Conservation (phyloP, 2,329 filamentous ascomycete genomes). For the Pseudogymnoascus sp. region DNA sequence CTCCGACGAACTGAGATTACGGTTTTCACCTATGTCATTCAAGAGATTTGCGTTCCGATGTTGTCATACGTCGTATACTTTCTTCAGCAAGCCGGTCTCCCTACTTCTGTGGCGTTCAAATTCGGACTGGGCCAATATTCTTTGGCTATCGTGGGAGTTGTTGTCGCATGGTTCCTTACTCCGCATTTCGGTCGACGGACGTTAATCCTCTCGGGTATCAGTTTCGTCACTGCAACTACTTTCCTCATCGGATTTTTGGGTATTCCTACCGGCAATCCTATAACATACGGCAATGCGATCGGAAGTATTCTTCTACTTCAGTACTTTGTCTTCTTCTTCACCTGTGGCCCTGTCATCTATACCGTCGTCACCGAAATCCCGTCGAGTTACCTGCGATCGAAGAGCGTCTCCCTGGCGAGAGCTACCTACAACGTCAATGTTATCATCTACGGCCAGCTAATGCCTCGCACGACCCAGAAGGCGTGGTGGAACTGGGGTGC, state of each 20-base stretch:
- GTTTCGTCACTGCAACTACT: constrained; percentile 18
- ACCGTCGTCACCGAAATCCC: constrained; percentile 35
- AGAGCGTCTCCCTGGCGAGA: constrained; percentile 33
- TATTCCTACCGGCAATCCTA: constrained; percentile 14
- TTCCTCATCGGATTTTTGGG: constrained; percentile 21
- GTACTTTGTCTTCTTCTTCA: constrained; percentile 34
- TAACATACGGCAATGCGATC: constrained; percentile 19
- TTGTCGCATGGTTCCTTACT: constrained; percentile 21
- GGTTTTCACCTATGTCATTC: neutral
- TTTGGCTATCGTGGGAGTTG: constrained; percentile 37
- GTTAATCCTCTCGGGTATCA: constrained; percentile 18
- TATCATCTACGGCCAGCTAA: constrained; percentile 26
- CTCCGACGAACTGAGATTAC: constrained; percentile 42
- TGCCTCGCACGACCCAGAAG: constrained; percentile 22
- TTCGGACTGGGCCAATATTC: constrained; percentile 41
- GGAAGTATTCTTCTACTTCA: constrained; percentile 33
- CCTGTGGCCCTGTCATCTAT: constrained; percentile 35
- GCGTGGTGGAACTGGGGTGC: constrained; percentile 29
- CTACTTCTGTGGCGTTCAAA: constrained; percentile 39
- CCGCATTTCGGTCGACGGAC: constrained; percentile 20
- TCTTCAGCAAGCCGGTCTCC: constrained; percentile 46
- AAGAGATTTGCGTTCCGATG: constrained; percentile 43
- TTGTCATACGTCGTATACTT: constrained; percentile 53
- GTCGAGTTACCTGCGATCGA: constrained; percentile 32
- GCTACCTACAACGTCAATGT: constrained; percentile 32